Percentiles rank a stretch among this genome's conserved stretches.
phyloP scores from a whole-genome alignment of 2,329 filamentous ascomycete genomes.

The Hypoxylon sp. region DNA sequence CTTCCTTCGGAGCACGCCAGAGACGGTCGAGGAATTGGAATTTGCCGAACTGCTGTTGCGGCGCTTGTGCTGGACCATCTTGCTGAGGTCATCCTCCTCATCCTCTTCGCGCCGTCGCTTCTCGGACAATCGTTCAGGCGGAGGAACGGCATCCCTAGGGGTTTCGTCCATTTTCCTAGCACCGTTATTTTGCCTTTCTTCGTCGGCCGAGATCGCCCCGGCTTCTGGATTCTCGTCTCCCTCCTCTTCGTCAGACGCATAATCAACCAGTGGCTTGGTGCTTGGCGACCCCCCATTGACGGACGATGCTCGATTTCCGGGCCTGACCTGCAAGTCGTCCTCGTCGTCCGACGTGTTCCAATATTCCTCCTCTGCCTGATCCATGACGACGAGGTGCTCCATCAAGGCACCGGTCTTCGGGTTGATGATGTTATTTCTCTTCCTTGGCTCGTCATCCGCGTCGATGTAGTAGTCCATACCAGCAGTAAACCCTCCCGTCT shows the following conservation, averaged over 20 bases:
- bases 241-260: conserved; percentile 94
- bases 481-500: conserved; percentile 72
- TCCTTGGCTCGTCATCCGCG: conserved; percentile 66
- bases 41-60: conserved; percentile 65
- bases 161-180: conserved; percentile 48
- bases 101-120: conserved; percentile 93
- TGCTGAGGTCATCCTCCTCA: conserved; percentile 90
- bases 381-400: conserved; percentile 73
- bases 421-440: conserved; percentile 52
- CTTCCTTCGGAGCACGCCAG: conserved; percentile 55
- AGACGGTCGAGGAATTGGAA: conserved; percentile 49
- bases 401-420: conserved; percentile 69
- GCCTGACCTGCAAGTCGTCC: conserved; percentile 65
- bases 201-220: conserved; percentile 48
- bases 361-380: conserved; percentile 89
- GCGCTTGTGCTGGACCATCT: conserved; percentile 73
- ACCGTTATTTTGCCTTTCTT: conserved; percentile 44
- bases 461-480: conserved; percentile 78
- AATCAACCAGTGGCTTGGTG: conserved; percentile 84
- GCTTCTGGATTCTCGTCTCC: conserved; percentile 69
- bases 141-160: conserved; percentile 58
- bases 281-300: conserved; percentile 71
- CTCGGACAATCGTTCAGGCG: conserved; percentile 82
- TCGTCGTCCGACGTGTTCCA: conserved; percentile 91
- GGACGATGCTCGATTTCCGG: conserved; percentile 48